These are phyloP conservation scores for Trichomonascaceae sp. DNA, from an alignment of 1,139 yeast genomes.

Conservation along the genomic window DNA sequence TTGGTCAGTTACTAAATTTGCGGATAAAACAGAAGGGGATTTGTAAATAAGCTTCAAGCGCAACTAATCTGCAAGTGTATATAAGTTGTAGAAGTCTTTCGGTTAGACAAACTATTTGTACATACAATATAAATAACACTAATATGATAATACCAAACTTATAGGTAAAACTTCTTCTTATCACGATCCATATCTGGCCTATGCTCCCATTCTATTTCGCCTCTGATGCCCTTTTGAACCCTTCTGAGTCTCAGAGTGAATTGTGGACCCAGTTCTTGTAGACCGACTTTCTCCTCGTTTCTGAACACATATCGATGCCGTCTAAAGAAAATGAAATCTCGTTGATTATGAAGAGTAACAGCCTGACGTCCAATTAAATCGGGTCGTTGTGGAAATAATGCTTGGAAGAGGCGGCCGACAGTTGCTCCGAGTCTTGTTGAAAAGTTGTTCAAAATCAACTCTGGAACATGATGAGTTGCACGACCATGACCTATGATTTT, in stretches of 20 bases:
- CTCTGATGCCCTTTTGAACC: slow-evolving; percentile 83
- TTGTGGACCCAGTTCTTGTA: slow-evolving; percentile 95
- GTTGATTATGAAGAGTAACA: slow-evolving; percentile 88
- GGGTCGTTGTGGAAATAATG: slow-evolving; percentile 86
- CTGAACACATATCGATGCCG: slow-evolving; percentile 88
- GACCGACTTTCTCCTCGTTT: slow-evolving; percentile 86
- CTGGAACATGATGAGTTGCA: slow-evolving; percentile 88
- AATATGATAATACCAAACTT: slow-evolving; percentile 18
- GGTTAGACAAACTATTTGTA: slow-evolving; percentile 5
- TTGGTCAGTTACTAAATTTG: slow-evolving; percentile 26
- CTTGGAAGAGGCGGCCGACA: slow-evolving; percentile 85
- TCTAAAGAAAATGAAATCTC: slow-evolving; percentile 91
- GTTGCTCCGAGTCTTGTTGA: slow-evolving; percentile 88
- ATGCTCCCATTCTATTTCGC: slow-evolving; percentile 95
- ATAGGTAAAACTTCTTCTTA: slow-evolving; percentile 84
- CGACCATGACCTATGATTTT: slow-evolving; percentile 78
- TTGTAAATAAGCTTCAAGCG: too few species aligned
- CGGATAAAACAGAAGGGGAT: slow-evolving; percentile 9
- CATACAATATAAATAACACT: slow-evolving; percentile 6
- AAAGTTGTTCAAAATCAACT: slow-evolving; percentile 83
- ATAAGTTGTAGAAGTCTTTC: background rate
- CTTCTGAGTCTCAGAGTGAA: slow-evolving; percentile 85
- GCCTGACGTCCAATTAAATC: slow-evolving; percentile 95
- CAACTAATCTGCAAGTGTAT: slow-evolving; percentile 10
- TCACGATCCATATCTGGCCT: slow-evolving; percentile 94